Evolutionary conservation across 2,329 filamentous ascomycete species (phyloP).

Genomic region (Drechslerella coelobrocha): DNA sequence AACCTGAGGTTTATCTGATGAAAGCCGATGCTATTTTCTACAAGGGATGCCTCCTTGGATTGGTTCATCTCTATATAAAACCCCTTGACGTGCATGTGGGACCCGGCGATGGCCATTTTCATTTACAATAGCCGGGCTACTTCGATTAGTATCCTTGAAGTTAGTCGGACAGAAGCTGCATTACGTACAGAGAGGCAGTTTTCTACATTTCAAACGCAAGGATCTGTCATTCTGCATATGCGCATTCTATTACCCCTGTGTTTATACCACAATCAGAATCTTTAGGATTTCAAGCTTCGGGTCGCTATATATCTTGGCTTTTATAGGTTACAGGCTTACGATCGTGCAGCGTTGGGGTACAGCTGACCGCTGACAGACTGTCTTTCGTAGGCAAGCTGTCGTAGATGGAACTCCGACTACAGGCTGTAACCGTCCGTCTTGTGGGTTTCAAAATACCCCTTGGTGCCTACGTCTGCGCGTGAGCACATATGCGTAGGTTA

Average conservation of each 20-base stretch:
- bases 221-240: too few species aligned
- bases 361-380: neutral
- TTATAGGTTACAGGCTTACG: neutral
- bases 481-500: slow-evolving; percentile 1
- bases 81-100: neutral
- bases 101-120: neutral
- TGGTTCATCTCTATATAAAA: neutral
- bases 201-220: too few species aligned
- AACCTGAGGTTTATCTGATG: neutral
- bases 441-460: neutral
- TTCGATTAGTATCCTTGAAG: too few species aligned
- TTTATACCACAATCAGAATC: too few species aligned
- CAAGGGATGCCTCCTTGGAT: neutral
- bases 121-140: too few species aligned
- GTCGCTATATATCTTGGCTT: neutral
- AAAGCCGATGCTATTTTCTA: neutral
- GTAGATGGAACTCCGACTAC: neutral
- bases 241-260: too few species aligned
- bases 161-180: too few species aligned
- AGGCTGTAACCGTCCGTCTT: neutral
- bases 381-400: neutral
- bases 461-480: neutral
- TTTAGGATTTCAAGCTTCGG: too few species aligned
- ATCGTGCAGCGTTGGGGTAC: neutral
- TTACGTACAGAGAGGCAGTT: too few species aligned